Conservation (phyloP, 75 land plant species). For the Picea sitchensis region DNA sequence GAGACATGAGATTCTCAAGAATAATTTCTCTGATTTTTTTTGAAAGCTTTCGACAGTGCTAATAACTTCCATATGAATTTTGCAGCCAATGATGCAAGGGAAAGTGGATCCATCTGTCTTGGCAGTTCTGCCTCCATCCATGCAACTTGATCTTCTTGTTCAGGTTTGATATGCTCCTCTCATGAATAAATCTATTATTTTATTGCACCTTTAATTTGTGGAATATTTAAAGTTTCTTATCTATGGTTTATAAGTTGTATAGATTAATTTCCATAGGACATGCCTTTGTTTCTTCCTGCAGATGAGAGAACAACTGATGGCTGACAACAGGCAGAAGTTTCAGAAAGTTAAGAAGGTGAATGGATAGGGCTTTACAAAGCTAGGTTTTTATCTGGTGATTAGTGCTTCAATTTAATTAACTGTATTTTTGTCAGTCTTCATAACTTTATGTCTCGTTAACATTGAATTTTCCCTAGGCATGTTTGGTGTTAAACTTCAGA, state of each 20-base stretch:
- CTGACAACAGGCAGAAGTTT: constrained; percentile 96
- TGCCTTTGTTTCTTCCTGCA: constrained; percentile 20
- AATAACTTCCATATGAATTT: not conserved
- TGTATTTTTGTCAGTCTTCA: no score
- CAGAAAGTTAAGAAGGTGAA: constrained; percentile 89
- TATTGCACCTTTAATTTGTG: not conserved
- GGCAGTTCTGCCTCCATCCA: constrained; percentile 93
- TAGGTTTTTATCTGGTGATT: not conserved
- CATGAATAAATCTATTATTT: not conserved
- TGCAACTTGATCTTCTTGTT: constrained; percentile 98
- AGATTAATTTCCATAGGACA: not conserved
- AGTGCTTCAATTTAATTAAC: no score
- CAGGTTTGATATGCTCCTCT: constrained; percentile 45
- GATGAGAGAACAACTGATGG: constrained; percentile 97
- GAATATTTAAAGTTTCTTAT: not conserved
- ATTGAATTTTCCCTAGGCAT: no score
- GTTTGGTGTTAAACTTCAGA: no score
- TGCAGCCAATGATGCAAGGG: constrained; percentile 68
- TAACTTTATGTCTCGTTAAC: no score
- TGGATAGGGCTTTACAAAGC: not conserved
- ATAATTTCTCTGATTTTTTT: not conserved
- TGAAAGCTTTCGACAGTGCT: not conserved
- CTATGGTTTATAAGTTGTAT: not conserved
- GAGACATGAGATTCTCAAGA: not conserved
- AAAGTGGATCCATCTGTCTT: constrained; percentile 83